These are phyloP conservation scores for Mortierella sp. DNA, from an alignment of 371 early-diverging fungal genomes.

Conservation along the genomic window DNA sequence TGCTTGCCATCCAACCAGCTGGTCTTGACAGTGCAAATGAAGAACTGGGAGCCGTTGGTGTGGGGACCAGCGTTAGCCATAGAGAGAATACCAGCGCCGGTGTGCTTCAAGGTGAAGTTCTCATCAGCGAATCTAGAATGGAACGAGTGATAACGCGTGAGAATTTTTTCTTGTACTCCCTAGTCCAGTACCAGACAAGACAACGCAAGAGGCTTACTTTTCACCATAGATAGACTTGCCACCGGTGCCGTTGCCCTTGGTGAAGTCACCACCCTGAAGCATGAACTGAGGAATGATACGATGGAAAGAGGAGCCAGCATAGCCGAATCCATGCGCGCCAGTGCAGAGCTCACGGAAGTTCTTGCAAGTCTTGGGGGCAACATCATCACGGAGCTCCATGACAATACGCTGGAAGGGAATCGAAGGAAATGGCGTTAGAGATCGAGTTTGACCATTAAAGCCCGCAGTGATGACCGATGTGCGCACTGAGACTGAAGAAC, in stretches of 20 bases:
- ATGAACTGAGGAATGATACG: conserved; percentile 96
- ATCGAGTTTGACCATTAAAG: not conserved
- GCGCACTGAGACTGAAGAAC: not conserved
- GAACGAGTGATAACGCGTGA: not conserved
- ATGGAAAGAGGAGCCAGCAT: conserved; percentile 93
- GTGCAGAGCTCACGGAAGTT: conserved; percentile 84
- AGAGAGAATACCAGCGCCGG: conserved; percentile 84
- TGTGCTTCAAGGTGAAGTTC: conserved; percentile 96
- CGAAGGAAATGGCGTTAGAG: not conserved
- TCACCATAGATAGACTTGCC: conserved; percentile 97
- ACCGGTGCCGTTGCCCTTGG: conserved; percentile 96
- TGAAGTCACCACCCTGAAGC: conserved; percentile 99
- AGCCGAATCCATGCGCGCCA: conserved; percentile 81
- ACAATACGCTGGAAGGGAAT: conserved; percentile 66
- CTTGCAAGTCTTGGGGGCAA: conserved; percentile 89
- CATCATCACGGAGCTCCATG: conserved; percentile 77
- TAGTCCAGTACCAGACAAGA: not conserved
- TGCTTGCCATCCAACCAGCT: conserved; percentile 99
- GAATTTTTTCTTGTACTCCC: too few relatives aligned
- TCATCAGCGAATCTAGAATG: conserved; percentile 91
- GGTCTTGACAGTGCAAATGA: conserved; percentile 88
- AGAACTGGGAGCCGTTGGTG: conserved; percentile 99
- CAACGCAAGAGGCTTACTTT: conserved; percentile 43
- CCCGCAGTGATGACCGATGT: not conserved
- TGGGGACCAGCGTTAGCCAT: conserved; percentile 98